Conservation (phyloP, 305 asterid genomes). For the Petunia hybrid region DNA sequence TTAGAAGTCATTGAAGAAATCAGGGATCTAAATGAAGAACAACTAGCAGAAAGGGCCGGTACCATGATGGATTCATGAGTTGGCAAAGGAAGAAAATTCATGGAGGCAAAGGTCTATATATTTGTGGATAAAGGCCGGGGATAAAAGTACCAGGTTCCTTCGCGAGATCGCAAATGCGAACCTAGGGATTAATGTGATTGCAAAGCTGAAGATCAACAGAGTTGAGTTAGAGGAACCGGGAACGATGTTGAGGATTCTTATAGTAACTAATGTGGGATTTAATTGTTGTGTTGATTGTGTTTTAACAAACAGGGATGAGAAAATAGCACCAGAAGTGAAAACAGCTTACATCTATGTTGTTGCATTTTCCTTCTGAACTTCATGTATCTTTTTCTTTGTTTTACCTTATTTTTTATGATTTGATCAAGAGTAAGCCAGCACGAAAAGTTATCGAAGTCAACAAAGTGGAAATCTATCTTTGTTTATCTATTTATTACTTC, state of each 20-base stretch:
- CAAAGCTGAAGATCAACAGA: too few relatives aligned
- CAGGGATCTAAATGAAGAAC: too few relatives aligned
- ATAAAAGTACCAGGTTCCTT: too few relatives aligned
- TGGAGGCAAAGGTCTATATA: too few relatives aligned
- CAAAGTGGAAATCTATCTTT: conserved; percentile 17
- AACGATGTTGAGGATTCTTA: not conserved
- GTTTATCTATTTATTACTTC: not conserved
- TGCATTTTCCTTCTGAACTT: not conserved
- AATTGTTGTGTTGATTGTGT: not conserved
- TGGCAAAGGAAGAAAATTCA: too few relatives aligned
- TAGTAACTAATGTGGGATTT: not conserved
- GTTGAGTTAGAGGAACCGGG: not conserved
- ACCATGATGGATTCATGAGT: too few relatives aligned
- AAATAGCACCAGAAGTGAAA: not conserved
- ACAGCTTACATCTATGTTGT: not conserved
- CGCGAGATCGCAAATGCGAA: too few relatives aligned
- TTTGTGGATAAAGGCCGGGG: too few relatives aligned
- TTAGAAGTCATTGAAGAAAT: too few relatives aligned
- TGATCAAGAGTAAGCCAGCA: not conserved
- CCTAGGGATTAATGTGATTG: too few relatives aligned
- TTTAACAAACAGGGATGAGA: not conserved
- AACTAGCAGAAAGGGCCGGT: too few relatives aligned
- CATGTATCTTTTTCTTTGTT: not conserved
- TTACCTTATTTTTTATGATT: not conserved
- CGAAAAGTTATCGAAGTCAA: not conserved